A percentile compares a stretch with the other conserved stretches of the same genome.
These are phyloP conservation scores for Phytophthora sansomeana DNA, from an alignment of 352 stramenopile species.

Conservation along the genomic window DNA sequence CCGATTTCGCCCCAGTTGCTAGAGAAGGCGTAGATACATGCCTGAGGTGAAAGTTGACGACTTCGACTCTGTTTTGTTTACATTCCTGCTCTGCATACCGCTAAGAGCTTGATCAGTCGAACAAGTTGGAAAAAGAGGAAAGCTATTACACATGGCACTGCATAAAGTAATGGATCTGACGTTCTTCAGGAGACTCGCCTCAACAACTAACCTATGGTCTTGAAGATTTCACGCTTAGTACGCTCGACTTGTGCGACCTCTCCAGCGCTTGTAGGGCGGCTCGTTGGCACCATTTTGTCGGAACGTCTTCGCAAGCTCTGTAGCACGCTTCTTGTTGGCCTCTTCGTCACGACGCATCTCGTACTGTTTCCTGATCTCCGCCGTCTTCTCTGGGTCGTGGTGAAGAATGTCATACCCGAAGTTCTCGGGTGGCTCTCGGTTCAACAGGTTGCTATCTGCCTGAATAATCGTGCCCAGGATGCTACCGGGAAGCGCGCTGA, in stretches of 20 bases:
- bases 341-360: conserved; percentile 71
- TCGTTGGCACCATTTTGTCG: conserved; percentile 42
- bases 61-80: too few species aligned
- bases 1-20: conserved; percentile 41
- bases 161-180: conserved; percentile 1
- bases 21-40: conserved; percentile 13
- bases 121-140: not conserved
- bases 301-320: conserved; percentile 28
- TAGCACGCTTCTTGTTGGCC: conserved; percentile 53
- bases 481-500: conserved; percentile 66
- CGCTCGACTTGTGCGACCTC: conserved; percentile 49
- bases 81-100: too few species aligned
- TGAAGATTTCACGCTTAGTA: conserved; percentile 30
- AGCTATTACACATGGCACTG: not conserved
- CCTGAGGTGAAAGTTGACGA: too few species aligned
- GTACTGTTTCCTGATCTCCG: conserved; percentile 66
- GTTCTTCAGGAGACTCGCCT: conserved; percentile 26
- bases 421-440: conserved; percentile 53
- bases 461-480: conserved; percentile 84
- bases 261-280: conserved; percentile 70
- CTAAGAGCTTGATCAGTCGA: too few species aligned
- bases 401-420: conserved; percentile 81
- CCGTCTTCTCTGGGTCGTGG: conserved; percentile 77
- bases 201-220: conserved; percentile 26
- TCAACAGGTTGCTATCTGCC: conserved; percentile 68